Base-by-base conservation (phyloP, 495 filamentous ascomycete species). In the Stereocaulon alpinum region DNA sequence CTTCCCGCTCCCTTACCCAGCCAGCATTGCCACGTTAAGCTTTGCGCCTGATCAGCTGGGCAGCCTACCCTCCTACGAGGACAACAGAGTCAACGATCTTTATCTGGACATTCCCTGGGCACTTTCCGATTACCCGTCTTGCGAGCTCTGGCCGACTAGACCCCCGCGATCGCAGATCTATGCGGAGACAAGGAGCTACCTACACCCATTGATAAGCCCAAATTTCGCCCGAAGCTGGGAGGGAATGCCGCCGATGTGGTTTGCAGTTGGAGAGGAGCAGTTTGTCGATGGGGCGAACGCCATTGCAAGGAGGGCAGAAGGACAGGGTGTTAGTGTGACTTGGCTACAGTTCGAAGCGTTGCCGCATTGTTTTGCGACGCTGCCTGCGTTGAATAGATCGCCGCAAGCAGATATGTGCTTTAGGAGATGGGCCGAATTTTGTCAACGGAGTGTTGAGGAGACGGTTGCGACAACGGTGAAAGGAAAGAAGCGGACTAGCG, bases 301-400 rank as follows among this genome's bases (percentile, higher is more conserved):
- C 56, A 49, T 84, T 9, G 82, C 80, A 6, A 65, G 70, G 18
- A 71, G 74, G 29, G 70, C 83, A 1, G 71, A 71, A 18, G 52
- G 56, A 5, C 76, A 80, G n/a, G 80, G 79, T 12, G 82, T 84
- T 4, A 61, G 55, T 3, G 78, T 88, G 1, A 72, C 75, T 37
- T 82, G 77, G 58, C 77, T 83, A 63, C 74, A 84, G 68, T 89
- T 79, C 63, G 81, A 86, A 63, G 78, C 77, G 3, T 86, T 89
- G 84, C 86, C 86, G 43, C 86, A 90, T 66, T 80, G 76, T 53
- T 45, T 37, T 37, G 12, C 12, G 34, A 10, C 7, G 34, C 7
- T 37, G 34, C 24, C 24, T 24, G 24, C 3, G 24, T 37, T 37
- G 34, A 12, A 12, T 10, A 12, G 7, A 2, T 37, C 12, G 34